phyloP scores from a whole-genome alignment of 805 yeast genomes.

The Candida taoyuanica region DNA sequence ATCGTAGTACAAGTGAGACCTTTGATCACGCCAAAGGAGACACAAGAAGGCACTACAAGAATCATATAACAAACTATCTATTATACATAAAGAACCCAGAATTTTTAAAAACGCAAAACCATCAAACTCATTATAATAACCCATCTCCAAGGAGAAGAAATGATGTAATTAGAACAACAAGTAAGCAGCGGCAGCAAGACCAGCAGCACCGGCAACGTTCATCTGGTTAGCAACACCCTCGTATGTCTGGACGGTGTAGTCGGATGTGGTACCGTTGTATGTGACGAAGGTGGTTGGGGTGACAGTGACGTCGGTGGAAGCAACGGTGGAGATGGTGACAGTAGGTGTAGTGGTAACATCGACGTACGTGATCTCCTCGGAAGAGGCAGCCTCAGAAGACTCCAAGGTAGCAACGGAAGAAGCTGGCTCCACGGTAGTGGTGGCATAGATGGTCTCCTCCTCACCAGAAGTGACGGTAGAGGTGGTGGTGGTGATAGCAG shows the following conservation, averaged over 20 bases:
- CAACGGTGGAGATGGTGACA: constrained; percentile 35
- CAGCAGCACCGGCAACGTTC: constrained; percentile 25
- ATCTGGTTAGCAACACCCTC: constrained; percentile 22
- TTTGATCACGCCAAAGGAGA: neutral
- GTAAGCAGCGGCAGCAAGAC: constrained; percentile 27
- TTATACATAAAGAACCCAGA: constrained; percentile 2
- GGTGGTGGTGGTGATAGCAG: constrained; percentile 19
- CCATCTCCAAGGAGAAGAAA: neutral
- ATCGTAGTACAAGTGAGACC: too few species aligned
- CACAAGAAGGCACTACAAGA: neutral
- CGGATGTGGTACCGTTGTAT: constrained; percentile 20
- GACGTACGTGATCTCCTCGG: constrained; percentile 37
- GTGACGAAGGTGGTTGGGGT: constrained; percentile 36
- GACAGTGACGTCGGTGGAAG: constrained; percentile 36
- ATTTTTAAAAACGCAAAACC: constrained; percentile 3
- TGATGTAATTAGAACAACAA: constrained; percentile 21
- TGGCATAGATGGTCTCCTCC: constrained; percentile 20
- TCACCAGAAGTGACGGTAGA: constrained; percentile 21
- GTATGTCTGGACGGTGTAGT: constrained; percentile 15
- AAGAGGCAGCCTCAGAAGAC: constrained; percentile 21
- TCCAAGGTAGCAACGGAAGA: constrained; percentile 3
- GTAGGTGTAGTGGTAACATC: constrained; percentile 35
- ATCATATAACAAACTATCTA: constrained; percentile 1
- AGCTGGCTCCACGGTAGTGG: constrained; percentile 16
- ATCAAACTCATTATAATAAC: constrained; percentile 3